A percentile compares a stretch with the other conserved stretches of the same genome.
Evolutionary conservation across 192 early-diverging fungal genomes (phyloP).

Genomic region (Pilaira anomala): DNA sequence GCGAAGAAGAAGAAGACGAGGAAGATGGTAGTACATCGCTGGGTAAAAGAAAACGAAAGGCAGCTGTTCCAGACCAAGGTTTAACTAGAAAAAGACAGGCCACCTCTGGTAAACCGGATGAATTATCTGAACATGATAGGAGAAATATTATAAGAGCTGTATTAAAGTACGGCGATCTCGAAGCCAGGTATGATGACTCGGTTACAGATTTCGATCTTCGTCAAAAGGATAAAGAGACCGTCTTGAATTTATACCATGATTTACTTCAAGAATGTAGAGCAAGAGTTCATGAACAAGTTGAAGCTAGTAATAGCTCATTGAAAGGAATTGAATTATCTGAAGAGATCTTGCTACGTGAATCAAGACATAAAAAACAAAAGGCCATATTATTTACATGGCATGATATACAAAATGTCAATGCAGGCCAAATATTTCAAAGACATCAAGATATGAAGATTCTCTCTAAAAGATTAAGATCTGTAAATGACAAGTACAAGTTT

Average conservation of each 20-base stretch:
- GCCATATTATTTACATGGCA: constrained; percentile 75
- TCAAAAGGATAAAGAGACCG: constrained; percentile 49
- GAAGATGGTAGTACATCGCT: neutral
- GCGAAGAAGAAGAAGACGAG: constrained; percentile 17
- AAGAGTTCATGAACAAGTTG: constrained; percentile 43
- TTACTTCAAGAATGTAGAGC: constrained; percentile 49
- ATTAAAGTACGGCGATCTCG: constrained; percentile 79
- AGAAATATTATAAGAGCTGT: constrained; percentile 76
- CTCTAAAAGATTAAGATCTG: constrained; percentile 50
- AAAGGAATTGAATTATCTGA: neutral
- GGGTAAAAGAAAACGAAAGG: neutral
- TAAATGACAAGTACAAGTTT: constrained; percentile 66
- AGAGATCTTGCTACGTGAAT: constrained; percentile 25
- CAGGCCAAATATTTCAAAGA: constrained; percentile 72
- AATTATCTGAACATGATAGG: constrained; percentile 77
- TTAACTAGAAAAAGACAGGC: constrained; percentile 24
- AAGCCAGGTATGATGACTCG: constrained; percentile 78
- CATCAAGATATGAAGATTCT: constrained; percentile 72
- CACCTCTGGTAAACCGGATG: constrained; percentile 15
- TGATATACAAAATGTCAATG: constrained; percentile 82
- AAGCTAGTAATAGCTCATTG: neutral
- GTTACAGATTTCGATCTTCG: constrained; percentile 78
- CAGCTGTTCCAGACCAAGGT: constrained; percentile 23
- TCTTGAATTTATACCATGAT: constrained; percentile 43
- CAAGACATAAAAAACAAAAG: constrained; percentile 55